Base-by-base conservation (phyloP, 345 rosid species). In the Excoecaria agallocha region DNA sequence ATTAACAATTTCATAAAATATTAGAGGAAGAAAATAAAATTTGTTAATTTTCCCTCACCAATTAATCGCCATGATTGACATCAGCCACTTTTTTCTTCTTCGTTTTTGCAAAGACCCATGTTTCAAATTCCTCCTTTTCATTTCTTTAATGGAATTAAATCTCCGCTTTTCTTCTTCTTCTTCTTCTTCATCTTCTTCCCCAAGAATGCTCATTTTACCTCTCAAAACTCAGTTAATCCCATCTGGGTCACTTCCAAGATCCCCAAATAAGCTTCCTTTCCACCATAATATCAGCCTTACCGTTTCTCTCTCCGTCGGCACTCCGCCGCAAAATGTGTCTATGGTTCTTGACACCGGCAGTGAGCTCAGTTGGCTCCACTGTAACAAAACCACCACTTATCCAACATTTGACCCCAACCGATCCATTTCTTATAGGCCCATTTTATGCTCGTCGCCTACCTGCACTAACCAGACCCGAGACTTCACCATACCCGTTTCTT, bases 301-400 rank as follows among this genome's bases (percentile, higher is more conserved):
- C 6, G 8, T 43, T 43, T 43, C 48, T 43, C 48, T 43, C 48
- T 1, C 8, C 8, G 48, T 43, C 1, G 48, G 8, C 48, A 43
- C 48, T 43, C 8, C 8, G 48, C 48, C 48, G 10, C 48, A 43
- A 43, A 43, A 43, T 43, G 8, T 43, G 48, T 43, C 6, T 76
- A 85, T 93, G 93, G 98, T 90, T 51, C 75, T 93, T 46, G 97
- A 93, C 89, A 93, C 98, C 5, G 97, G 98, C 19, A 90, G 96
- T 71, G 98, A 93, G 75, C 97, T 91, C 79, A 86, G 96, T 19
- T 93, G 98, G 98, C 86, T 93, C 41, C 90, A 84, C n/a, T 94
- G 98, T 78, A 90, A 88, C 87, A 85, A 73, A 25, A 79, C 76
- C 30, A 75, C 63, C 10, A 51, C 66, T 12, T 77, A 78, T 73